Percentiles rank a stretch among this genome's conserved stretches.
phyloP scores from a whole-genome alignment of 192 early-diverging fungal genomes.

The Podila verticillata region DNA sequence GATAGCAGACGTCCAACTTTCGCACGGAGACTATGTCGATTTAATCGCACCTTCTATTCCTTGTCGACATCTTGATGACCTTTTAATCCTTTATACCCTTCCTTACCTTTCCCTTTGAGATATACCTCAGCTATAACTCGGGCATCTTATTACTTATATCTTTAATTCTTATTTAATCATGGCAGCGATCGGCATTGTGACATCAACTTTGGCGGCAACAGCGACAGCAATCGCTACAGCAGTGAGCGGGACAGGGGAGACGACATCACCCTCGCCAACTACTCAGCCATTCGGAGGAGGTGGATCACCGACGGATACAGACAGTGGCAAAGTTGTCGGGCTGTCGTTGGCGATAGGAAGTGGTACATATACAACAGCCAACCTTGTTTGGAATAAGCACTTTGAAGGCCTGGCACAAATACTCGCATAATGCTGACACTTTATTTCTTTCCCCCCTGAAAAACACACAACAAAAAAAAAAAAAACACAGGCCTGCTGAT shows the following conservation, averaged over 20 bases:
- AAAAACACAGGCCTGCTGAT: slow-evolving; percentile 66
- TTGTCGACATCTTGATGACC: too few relatives aligned
- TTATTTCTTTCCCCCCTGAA: slow-evolving; percentile 1
- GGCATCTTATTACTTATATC: too few relatives aligned
- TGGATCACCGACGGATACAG: slow-evolving; percentile 14
- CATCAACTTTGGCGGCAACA: not conserved
- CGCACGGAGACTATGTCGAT: too few relatives aligned
- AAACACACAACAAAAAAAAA: not conserved
- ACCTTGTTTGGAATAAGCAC: too few relatives aligned
- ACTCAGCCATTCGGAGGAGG: slow-evolving; percentile 3
- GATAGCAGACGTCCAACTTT: not conserved
- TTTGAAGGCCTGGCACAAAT: too few relatives aligned
- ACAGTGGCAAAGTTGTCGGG: slow-evolving; percentile 75
- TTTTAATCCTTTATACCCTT: too few relatives aligned
- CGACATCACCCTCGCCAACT: not conserved
- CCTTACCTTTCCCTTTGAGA: too few relatives aligned
- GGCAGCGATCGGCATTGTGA: too few relatives aligned
- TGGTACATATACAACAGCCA: slow-evolving; percentile 53
- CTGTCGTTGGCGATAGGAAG: slow-evolving; percentile 81
- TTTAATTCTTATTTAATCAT: too few relatives aligned
- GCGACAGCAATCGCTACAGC: not conserved
- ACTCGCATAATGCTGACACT: slow-evolving; percentile 2
- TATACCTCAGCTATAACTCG: too few relatives aligned
- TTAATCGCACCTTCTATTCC: too few relatives aligned
- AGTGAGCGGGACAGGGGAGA: not conserved